Evolutionary conservation across 2,329 filamentous ascomycete genomes (phyloP).

Genomic region (Penicillium sp.): DNA sequence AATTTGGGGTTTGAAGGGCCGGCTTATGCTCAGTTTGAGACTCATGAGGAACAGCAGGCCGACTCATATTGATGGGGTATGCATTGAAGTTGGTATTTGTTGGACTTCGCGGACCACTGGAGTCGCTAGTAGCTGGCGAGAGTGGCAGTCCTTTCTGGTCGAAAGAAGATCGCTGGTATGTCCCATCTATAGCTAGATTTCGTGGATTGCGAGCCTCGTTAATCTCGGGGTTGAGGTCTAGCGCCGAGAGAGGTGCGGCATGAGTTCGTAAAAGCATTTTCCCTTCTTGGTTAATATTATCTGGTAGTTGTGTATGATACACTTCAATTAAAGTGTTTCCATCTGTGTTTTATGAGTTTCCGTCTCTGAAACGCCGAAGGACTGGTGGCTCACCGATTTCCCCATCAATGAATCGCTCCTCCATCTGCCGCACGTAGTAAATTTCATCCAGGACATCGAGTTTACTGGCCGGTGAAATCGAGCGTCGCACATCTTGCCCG

Average conservation of each 20-base stretch:
- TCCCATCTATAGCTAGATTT: conserved; percentile 10
- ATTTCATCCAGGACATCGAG: conserved; percentile 40
- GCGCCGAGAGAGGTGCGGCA: conserved; percentile 3
- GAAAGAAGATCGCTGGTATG: conserved; percentile 1
- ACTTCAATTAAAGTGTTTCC: conserved; percentile 25
- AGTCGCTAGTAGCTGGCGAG: conserved; percentile 27
- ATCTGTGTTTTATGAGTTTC: conserved; percentile 14
- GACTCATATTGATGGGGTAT: conserved; percentile 14
- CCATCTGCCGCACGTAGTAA: conserved; percentile 38
- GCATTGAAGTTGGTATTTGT: conserved; percentile 14
- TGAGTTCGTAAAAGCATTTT: conserved; percentile 10
- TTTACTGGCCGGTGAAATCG: conserved; percentile 33
- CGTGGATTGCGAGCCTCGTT: conserved; percentile 7
- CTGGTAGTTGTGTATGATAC: conserved; percentile 24
- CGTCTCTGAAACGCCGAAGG: not conserved
- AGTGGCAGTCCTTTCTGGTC: conserved; percentile 14
- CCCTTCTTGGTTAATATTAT: conserved; percentile 17
- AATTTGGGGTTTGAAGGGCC: conserved; percentile 5
- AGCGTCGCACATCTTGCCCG: conserved; percentile 38
- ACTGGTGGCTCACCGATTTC: conserved; percentile 29
- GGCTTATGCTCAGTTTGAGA: conserved; percentile 10
- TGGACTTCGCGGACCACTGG: conserved; percentile 26
- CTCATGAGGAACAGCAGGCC: conserved; percentile 15
- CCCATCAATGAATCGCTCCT: conserved; percentile 36
- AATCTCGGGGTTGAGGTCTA: conserved; percentile 2